phyloP scores from a whole-genome alignment of 1,139 yeast species.

The Magnusiomyces suaveolens region DNA sequence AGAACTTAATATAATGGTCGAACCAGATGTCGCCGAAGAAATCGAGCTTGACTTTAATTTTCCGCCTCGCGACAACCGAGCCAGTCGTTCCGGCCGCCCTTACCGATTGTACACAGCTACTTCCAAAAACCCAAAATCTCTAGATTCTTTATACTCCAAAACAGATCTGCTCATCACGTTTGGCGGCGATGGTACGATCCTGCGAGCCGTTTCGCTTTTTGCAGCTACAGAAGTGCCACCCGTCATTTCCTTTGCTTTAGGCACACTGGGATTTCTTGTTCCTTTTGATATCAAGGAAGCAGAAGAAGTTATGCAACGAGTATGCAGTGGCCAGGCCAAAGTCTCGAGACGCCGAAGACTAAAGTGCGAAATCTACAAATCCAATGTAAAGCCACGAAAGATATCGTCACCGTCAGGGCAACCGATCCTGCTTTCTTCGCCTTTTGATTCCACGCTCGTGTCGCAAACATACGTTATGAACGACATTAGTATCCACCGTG shows the following conservation, averaged over 20 bases:
- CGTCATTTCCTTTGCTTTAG: slow-evolving; percentile 77
- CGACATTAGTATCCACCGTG: slow-evolving; percentile 81
- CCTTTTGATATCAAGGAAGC: slow-evolving; percentile 68
- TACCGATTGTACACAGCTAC: slow-evolving; percentile 14
- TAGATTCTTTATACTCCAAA: slow-evolving; percentile 18
- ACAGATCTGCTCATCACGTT: slow-evolving; percentile 71
- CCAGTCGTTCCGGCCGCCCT: slow-evolving; percentile 13
- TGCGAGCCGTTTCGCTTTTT: slow-evolving; percentile 59
- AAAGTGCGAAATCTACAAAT: slow-evolving; percentile 47
- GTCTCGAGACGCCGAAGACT: slow-evolving; percentile 69
- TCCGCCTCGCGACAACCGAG: slow-evolving; percentile 24
- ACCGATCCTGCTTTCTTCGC: not conserved
- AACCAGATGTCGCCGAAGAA: slow-evolving; percentile 67
- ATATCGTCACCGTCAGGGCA: not conserved
- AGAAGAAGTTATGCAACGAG: slow-evolving; percentile 51
- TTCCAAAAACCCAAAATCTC: not conserved
- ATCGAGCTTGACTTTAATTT: slow-evolving; percentile 32
- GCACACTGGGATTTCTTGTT: slow-evolving; percentile 79
- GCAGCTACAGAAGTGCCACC: slow-evolving; percentile 64
- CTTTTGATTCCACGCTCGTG: not conserved
- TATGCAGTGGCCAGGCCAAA: slow-evolving; percentile 56
- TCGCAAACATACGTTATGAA: slow-evolving; percentile 63
- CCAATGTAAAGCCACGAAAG: slow-evolving; percentile 7
- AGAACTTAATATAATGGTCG: slow-evolving; percentile 68
- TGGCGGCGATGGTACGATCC: slow-evolving; percentile 94